Evolutionary conservation across 1,284 basidiomycete genomes (phyloP), one percentile per base, ranked within the genome.

Genomic region (Marasmius oreades): DNA sequence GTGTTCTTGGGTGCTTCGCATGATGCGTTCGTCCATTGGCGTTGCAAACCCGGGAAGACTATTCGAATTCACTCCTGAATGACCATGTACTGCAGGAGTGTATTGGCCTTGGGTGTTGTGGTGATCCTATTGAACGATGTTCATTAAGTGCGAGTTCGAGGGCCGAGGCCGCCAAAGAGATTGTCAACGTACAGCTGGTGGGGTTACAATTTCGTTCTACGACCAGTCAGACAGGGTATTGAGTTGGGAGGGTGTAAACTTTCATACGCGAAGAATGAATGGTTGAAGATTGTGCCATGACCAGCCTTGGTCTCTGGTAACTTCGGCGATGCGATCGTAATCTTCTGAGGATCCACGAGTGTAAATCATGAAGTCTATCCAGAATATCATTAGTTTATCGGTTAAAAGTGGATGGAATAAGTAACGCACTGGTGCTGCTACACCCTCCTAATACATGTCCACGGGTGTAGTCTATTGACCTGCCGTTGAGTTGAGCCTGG

Each of bases 401-500:
- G 47, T 18, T 7, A 18, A 16, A 12, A 26, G 14, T 26, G 16
- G n/a, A 31, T 18, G 5, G 11, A 10, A 22, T 31, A 31, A 31
- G 10, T 31, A 48, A 42, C 46, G 5, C 23, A 51, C 57, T 58
- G 22, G 44, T 52, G 48, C 53, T 55, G 50, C 46, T 58, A 34
- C 46, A 44, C 16, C 57, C 57, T 26, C 57, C 57, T n/a, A 58
- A 28, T 12, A 58, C 53, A 33, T 55, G 48, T 16, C 57, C 57
- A n/a, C 52, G 53, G 5, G 34, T 2, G 26, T 55, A 55, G 11
- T 18, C n/a, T 22, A 58, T 51, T 11, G 47, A 14, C 10, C 57
- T 31, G 11, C 31, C 28, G 18, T 43, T 39, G 18, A 58, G 53
- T 8, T 37, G 53, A 14, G 37, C 26, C 36, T 58, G 57, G 6